Percentiles rank a stretch among this genome's conserved stretches.
Evolutionary conservation across 768 basidiomycete species (phyloP).

Genomic region (Tricholoma furcatifolium): DNA sequence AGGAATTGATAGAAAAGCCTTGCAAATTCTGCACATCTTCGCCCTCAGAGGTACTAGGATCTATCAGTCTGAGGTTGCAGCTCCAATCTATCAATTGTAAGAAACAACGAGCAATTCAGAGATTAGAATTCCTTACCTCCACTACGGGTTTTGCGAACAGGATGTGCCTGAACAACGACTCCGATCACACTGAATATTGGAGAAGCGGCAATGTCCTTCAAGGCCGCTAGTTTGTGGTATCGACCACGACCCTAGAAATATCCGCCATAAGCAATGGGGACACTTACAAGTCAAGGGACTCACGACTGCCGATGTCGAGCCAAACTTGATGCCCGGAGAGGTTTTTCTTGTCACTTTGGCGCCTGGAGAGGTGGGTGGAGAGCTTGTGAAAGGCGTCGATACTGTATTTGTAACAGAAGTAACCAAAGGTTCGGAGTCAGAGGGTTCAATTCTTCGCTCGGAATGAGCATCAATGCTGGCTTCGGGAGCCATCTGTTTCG

Average conservation of each 20-base stretch:
- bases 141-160: constrained; percentile 14
- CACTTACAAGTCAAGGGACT: too few relatives aligned
- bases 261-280: too few relatives aligned
- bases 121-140: constrained; percentile 23
- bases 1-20: constrained; percentile 46
- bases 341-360: too few relatives aligned
- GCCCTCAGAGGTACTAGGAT: constrained; percentile 46
- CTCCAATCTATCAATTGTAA: constrained; percentile 39
- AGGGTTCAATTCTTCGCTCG: neutral
- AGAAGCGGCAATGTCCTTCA: constrained; percentile 1
- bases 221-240: constrained; percentile 15
- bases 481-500: neutral
- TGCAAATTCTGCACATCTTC: constrained; percentile 19
- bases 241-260: constrained; percentile 16
- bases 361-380: too few relatives aligned
- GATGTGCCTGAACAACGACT: constrained; percentile 19
- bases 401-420: neutral
- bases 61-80: constrained; percentile 45
- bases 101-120: neutral
- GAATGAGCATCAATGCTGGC: neutral
- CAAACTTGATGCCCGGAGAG: too few relatives aligned
- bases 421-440: neutral
- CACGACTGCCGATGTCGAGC: too few relatives aligned
- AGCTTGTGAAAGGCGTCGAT: neutral
- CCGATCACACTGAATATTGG: constrained; percentile 21